Conservation (phyloP, 1,139 yeast species). For the Starmera stellimalicola region DNA sequence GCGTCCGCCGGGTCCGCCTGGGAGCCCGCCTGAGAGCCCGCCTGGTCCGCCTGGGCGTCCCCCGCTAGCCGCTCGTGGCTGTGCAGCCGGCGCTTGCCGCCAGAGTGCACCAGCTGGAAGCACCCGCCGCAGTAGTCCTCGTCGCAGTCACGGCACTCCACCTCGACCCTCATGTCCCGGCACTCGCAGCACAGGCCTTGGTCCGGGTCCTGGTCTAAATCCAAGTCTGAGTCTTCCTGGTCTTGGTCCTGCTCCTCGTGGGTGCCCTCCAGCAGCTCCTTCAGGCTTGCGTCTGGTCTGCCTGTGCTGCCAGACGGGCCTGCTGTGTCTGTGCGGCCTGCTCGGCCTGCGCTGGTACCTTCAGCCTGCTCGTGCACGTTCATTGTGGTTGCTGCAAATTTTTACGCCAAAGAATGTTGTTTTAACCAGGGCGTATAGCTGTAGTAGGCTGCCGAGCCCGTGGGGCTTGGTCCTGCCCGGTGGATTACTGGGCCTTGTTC, state of each 20-base stretch:
- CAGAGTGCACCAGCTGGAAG: slow-evolving; percentile 53
- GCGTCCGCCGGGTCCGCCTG: not conserved
- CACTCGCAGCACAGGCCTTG: slow-evolving; percentile 52
- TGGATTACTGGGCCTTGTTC: too few species aligned
- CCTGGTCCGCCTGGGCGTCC: slow-evolving; percentile 10
- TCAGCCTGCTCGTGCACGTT: too few species aligned
- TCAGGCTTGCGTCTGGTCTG: too few species aligned
- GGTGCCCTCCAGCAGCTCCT: slow-evolving; percentile 9
- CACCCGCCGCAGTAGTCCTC: slow-evolving; percentile 63
- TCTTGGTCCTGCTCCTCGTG: slow-evolving; percentile 14
- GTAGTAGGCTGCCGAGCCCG: too few species aligned
- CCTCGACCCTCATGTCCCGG: slow-evolving; percentile 57
- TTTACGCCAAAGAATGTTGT: too few species aligned
- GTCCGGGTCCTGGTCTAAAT: slow-evolving; percentile 19
- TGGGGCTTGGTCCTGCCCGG: too few species aligned
- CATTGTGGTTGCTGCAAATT: too few species aligned
- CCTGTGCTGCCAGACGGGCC: too few species aligned
- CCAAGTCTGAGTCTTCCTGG: slow-evolving; percentile 17
- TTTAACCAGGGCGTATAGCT: too few species aligned
- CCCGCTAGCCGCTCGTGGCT: slow-evolving; percentile 23
- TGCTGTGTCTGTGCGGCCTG: too few species aligned
- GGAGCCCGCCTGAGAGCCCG: slow-evolving; percentile 4
- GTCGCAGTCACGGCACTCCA: slow-evolving; percentile 46
- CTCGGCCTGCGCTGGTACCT: too few species aligned
- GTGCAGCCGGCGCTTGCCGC: slow-evolving; percentile 46